Evolutionary conservation across 208 protist genomes (phyloP), one percentile per base, ranked within the genome.

Genomic region (Leishmania amazonensis): DNA sequence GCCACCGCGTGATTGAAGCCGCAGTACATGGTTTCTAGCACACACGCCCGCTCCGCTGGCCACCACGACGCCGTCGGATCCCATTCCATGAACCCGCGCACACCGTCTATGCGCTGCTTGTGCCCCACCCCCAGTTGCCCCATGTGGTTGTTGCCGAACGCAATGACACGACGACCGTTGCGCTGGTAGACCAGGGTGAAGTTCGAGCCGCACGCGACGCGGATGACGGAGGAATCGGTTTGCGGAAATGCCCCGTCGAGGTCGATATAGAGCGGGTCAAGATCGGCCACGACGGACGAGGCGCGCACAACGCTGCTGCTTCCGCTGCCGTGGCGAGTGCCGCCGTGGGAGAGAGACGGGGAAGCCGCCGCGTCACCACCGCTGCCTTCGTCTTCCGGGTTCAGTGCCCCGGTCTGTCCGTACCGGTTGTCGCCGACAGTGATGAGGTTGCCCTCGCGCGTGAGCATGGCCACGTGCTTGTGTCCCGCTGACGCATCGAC

Each of bases 81-180:
- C 92, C 92, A 96, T 79, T 85, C 89, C 15, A 71, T 84, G 78
- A 95, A 93, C 42, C 91, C 91, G 38, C 64, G 86, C 38, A 38
- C 76, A 9, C 65, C 73, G 81, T 88, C 83, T 35, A 93, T 28
- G 60, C 74, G 78, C 47, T 82, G 62, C 68, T 94, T 94, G 80
- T 92, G 85, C 35, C 92, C 92, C 65, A 90, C 82, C 40, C 90
- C 92, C 5, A 96, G 92, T 83, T 96, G 92, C 40, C 92, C 92
- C 76, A 91, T 82, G 85, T 93, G 88, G 72, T 96, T 96, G 78
- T 92, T 93, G 73, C 92, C 92, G 80, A 96, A 92, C 40, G 80
- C 84, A 35, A 93, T 80, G 53, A 81, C 92, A 8, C 90, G 90
- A 38, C 88, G 89, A 58, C 86, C 80, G 38, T 83, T 83, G 47